A percentile compares a stretch with the other conserved stretches of the same genome.
Evolutionary conservation across 2,329 filamentous ascomycete species (phyloP).

Genomic region (Cryoendolithus antarcticus): DNA sequence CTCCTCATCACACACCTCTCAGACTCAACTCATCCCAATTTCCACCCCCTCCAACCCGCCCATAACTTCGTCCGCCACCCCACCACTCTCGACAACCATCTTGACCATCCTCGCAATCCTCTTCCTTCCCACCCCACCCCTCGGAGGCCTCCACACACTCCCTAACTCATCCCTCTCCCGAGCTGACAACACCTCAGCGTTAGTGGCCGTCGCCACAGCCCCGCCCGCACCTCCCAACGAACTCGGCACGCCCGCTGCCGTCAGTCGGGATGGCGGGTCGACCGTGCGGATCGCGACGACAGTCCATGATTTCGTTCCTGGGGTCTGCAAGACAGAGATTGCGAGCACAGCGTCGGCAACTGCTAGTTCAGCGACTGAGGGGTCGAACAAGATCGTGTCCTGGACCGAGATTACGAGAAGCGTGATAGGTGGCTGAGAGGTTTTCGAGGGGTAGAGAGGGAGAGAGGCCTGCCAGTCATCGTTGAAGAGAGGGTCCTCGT

Average conservation of each 20-base stretch:
- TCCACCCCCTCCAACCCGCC: slow-evolving; percentile 68
- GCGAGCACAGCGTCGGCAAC: slow-evolving; percentile 85
- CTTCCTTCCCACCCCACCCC: slow-evolving; percentile 68
- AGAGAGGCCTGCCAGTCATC: slow-evolving; percentile 92
- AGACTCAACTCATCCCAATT: slow-evolving; percentile 12
- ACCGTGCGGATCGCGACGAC: slow-evolving; percentile 36
- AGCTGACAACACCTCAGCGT: slow-evolving; percentile 29
- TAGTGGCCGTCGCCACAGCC: slow-evolving; percentile 23
- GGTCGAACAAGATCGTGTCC: slow-evolving; percentile 87
- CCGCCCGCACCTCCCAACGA: slow-evolving; percentile 34
- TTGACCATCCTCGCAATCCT: slow-evolving; percentile 64
- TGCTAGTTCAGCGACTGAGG: slow-evolving; percentile 77
- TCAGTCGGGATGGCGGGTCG: slow-evolving; percentile 37
- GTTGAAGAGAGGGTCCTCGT: slow-evolving; percentile 95
- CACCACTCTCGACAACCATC: slow-evolving; percentile 61
- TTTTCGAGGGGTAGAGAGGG: slow-evolving; percentile 52
- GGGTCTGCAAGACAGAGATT: slow-evolving; percentile 56
- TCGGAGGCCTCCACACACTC: slow-evolving; percentile 71
- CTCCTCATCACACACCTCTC: too few relatives aligned
- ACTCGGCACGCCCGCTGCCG: slow-evolving; percentile 36
- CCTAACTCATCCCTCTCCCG: slow-evolving; percentile 37
- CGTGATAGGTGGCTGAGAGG: slow-evolving; percentile 64
- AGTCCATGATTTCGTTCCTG: slow-evolving; percentile 40
- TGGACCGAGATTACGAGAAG: slow-evolving; percentile 80
- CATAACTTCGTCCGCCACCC: slow-evolving; percentile 77